A percentile compares a stretch with the other conserved stretches of the same genome.
These are phyloP conservation scores for Pseudocercospora cruenta DNA, from an alignment of 2,329 filamentous ascomycete species.

Conservation along the genomic window DNA sequence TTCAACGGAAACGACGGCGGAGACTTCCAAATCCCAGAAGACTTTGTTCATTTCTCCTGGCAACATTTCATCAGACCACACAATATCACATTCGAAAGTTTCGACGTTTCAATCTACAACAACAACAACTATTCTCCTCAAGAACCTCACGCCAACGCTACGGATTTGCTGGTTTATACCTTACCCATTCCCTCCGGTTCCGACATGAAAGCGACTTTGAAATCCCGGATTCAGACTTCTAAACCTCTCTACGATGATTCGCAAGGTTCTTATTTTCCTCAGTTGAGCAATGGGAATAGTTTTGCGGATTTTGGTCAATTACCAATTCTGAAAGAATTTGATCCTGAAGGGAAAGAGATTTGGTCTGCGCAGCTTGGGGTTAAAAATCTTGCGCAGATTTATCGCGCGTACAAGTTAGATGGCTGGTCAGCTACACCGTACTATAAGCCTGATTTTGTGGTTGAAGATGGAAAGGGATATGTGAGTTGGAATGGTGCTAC, in stretches of 20 bases:
- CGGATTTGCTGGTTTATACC: conserved; percentile 24
- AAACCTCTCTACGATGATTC: conserved; percentile 20
- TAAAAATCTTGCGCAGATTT: conserved; percentile 26
- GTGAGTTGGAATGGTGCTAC: conserved; percentile 39
- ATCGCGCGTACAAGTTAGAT: conserved; percentile 29
- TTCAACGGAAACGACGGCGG: conserved; percentile 31
- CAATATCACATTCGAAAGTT: conserved; percentile 22
- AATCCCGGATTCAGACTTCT: neutral
- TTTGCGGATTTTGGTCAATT: conserved; percentile 29
- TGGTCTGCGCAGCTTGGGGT: conserved; percentile 27
- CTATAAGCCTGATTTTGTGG: conserved; percentile 5
- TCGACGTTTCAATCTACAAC: conserved; percentile 29
- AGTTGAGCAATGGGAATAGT: conserved; percentile 25
- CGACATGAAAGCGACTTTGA: neutral
- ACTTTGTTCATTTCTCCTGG: conserved; percentile 30
- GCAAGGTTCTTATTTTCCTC: conserved; percentile 28
- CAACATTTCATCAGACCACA: conserved; percentile 31
- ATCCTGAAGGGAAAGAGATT: conserved; percentile 10
- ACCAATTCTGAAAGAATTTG: conserved; percentile 29
- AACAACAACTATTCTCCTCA: conserved; percentile 29
- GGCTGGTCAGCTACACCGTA: conserved; percentile 29
- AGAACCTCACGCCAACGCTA: conserved; percentile 10
- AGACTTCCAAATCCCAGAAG: conserved; percentile 27
- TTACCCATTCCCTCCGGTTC: conserved; percentile 16
- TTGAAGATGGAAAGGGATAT: conserved; percentile 20